Evolutionary conservation across 306 rosid species (phyloP), one percentile per base, ranked within the genome.

Genomic region (Corylus heterophylla): DNA sequence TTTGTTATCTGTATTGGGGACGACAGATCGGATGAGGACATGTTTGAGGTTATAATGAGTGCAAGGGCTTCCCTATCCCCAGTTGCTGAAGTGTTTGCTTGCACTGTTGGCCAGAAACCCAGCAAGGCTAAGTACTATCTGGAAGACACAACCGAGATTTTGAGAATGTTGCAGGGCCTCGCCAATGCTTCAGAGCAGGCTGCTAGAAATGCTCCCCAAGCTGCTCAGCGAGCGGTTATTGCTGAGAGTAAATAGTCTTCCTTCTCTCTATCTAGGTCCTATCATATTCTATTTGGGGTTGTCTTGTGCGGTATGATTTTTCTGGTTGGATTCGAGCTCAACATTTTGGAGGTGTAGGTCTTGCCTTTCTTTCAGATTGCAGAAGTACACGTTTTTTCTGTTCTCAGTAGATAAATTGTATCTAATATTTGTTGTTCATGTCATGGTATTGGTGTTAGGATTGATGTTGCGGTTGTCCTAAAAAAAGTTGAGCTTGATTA

Each of bases 1-100:
- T 92, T 94, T 52, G 92, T 94, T 74, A 82, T 94, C 45, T 94
- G 98, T 54, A 92, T 94, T 54, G 98, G 98, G 55, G 98, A 94
- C 69, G 97, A 94, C 85, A 84, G 96, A 74, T 94, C 98, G 0
- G 97, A 92, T 1, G 98, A 94, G 83, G 98, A 94, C 74, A 92
- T 94, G 98, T 94, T 94, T 7, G 96, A 90, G 81, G 86, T 81
- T 58, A 89, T 89, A 78, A 50, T 8, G 55, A 79, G 81, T 66
- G 79, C 90, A n/a, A 73, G 74, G 67, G 86, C 74, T 27, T 75
- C 87, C 52, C 87, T 89, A 67, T 85, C 86, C 20, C 87, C 90
- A 0, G 87, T 78, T 8, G 88, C 89, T 0, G 90, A 89, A 54
- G 83, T 89, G 67, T 89, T 89, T 71, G 89, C 88, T 70, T 86